These are phyloP conservation scores for Penicillium macrosclerotiorum DNA, from an alignment of 495 filamentous ascomycete genomes.

Conservation along the genomic window DNA sequence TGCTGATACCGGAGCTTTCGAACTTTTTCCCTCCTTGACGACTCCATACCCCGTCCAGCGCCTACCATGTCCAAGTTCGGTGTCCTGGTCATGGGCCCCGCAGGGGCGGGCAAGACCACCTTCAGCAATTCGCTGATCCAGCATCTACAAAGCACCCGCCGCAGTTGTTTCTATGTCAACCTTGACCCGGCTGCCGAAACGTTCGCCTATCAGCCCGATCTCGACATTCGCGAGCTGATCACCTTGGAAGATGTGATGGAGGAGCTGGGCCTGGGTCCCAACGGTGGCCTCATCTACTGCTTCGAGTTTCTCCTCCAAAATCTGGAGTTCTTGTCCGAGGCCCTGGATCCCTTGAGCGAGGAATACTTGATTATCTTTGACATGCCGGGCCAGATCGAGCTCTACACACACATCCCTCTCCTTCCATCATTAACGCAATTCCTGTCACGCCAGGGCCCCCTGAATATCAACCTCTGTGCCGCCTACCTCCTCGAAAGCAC, in stretches of 20 bases:
- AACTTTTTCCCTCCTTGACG: neutral
- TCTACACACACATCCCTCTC: constrained; percentile 95
- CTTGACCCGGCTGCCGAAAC: constrained; percentile 94
- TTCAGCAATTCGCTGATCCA: constrained; percentile 93
- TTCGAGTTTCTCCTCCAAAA: constrained; percentile 95
- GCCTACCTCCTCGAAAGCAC: constrained; percentile 93
- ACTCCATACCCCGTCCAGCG: neutral
- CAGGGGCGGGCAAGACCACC: constrained; percentile 88
- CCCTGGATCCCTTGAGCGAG: constrained; percentile 82
- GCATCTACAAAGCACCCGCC: constrained; percentile 81
- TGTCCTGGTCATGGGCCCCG: constrained; percentile 90
- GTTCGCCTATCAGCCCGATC: constrained; percentile 87
- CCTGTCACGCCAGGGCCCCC: constrained; percentile 71
- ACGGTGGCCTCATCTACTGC: constrained; percentile 95
- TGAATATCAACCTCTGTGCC: constrained; percentile 91
- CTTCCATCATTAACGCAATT: constrained; percentile 81
- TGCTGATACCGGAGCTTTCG: constrained; percentile 6
- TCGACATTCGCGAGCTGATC: constrained; percentile 97
- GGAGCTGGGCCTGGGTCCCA: constrained; percentile 88
- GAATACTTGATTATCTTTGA: constrained; percentile 97
- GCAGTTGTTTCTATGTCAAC: constrained; percentile 95
- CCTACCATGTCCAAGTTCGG: constrained; percentile 85
- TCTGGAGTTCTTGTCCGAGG: constrained; percentile 87
- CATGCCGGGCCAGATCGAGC: constrained; percentile 98
- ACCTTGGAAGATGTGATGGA: constrained; percentile 98